Percentiles rank a stretch among this genome's conserved stretches.
Conservation (phyloP, 805 yeast species). For the Starmera dryadoides region DNA sequence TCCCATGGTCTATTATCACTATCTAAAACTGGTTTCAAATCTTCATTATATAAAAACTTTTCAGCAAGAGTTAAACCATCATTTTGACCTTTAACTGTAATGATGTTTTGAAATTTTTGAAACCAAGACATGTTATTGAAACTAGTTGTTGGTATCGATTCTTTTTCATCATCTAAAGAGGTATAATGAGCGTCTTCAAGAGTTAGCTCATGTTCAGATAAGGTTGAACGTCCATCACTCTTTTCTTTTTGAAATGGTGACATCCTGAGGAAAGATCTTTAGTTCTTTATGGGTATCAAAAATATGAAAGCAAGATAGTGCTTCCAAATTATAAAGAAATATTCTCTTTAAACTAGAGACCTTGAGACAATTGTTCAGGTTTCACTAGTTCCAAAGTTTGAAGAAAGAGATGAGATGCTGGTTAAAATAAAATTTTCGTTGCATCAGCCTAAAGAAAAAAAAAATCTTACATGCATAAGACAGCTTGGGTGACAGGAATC, state of each 20-base stretch:
- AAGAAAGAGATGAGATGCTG: neutral
- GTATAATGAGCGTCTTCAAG: neutral
- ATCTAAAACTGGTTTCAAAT: constrained; percentile 69
- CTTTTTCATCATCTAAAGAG: neutral
- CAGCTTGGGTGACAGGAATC: neutral
- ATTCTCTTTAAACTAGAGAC: too few species aligned
- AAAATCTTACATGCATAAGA: neutral
- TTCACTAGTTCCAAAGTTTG: too few species aligned
- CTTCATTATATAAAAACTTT: constrained; percentile 65
- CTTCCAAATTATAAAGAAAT: too few species aligned
- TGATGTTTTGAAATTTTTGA: neutral
- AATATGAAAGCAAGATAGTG: too few species aligned
- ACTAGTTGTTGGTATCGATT: neutral
- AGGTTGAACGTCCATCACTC: neutral
- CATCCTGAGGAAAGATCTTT: too few species aligned
- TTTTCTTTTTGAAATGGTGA: neutral
- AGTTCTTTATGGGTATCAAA: too few species aligned
- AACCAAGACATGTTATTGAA: neutral
- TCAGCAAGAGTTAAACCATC: constrained; percentile 46
- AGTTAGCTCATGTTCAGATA: neutral
- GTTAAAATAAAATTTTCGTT: neutral
- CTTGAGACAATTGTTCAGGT: too few species aligned
- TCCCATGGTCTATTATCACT: constrained; percentile 68
- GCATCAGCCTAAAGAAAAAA: neutral
- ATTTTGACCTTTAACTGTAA: neutral